Base-by-base conservation (phyloP, 1,139 yeast species). In the Sugiyamaella neomexicana region DNA sequence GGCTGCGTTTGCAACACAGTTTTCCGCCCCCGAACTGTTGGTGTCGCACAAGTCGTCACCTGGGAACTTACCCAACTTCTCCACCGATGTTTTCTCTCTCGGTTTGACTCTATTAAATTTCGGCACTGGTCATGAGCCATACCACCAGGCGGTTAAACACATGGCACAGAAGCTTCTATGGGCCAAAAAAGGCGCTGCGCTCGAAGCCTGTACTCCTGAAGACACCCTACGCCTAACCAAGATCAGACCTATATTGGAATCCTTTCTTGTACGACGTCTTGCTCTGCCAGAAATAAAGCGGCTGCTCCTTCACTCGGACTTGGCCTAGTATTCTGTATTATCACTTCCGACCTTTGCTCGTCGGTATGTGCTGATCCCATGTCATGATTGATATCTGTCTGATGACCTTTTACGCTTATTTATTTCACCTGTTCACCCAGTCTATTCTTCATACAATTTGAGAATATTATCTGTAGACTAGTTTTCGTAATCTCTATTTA, bases 121-220 rank as follows among this genome's bases (percentile, higher is more conserved):
- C 16, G 65, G 59, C 25, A 62, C 66, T 2, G 66, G 66, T 20
- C 49, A 51, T 20, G 64, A 60, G 50, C 66, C 66, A 7, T 63
- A 62, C 50, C 55, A 56, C 32, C 40, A 52, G 29, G 66, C 66
- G 5, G 56, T 50, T 43, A 63, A 63, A 45, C 55, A 55, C 42
- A 39, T 56, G 27, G 51, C 64, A 15, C 66, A 62, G 51, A 61
- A 60, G 42, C 59, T 63, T 17, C 54, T 60, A 34, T 62, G 66
- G 66, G 65, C 65, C 8, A 58, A 58, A 25, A 46, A 52, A 17
- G 66, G 66, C 5, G 55, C 57, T 10, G 61, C 62, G 5, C 53
- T 63, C 31, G 52, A 56, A 32, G 56, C 56, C 31, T 55, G 58
- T 32, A 49, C 63, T 5, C 58, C 58, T 15, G 62, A 62, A 42